Base-by-base conservation (phyloP, 2,329 filamentous ascomycete species). In the Talaromyces sp. region DNA sequence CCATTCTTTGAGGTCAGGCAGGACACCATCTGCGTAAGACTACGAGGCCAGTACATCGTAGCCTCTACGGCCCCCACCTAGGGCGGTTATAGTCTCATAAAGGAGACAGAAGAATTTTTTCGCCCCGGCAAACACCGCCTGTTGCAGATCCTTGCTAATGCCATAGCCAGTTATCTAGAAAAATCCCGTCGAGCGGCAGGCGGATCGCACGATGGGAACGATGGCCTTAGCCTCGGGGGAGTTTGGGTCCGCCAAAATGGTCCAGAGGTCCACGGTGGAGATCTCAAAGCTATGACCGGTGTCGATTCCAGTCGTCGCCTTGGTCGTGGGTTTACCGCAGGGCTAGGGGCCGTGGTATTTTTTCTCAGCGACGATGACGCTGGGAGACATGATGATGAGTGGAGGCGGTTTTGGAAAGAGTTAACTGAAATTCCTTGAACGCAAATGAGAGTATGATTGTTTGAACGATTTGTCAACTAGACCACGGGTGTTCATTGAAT, bases 1-100 rank as follows among this genome's bases (percentile, higher is more conserved):
- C 16, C 64, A 63, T 56, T 67, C 65, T 28, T 67, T 67, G 33
- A 66, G 34, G 53, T 67, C 65, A 16, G 60, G 64, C 9, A 67
- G 56, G 5, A 63, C 71, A 14, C 72, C 75, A 56, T 66, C 66
- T 63, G 77, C 75, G 33, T 77, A 70, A 34, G 73, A 72, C 57
- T 77, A 75, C 1, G 72, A 73, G n/a, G 68, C 68, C 30, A 77
- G 66, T 36, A 72, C 62, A 61, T 78, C 76, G 65, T 78, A 78
- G 23, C 76, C 76, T 23, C 76, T 70, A 62, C 74, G 72, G 64
- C 69, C 74, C 69, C 56, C 63, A 60, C 61, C 59, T 14, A 69
- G 57, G 28, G 60, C 66, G 60, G 62, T 61, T 53, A 76, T 76
- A n/a, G 63, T 67, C 5, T 67, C 65, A 7, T 58, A 36, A 1